phyloP scores from a whole-genome alignment of 768 basidiomycete species.

The Leucosporidium yakuticum region DNA sequence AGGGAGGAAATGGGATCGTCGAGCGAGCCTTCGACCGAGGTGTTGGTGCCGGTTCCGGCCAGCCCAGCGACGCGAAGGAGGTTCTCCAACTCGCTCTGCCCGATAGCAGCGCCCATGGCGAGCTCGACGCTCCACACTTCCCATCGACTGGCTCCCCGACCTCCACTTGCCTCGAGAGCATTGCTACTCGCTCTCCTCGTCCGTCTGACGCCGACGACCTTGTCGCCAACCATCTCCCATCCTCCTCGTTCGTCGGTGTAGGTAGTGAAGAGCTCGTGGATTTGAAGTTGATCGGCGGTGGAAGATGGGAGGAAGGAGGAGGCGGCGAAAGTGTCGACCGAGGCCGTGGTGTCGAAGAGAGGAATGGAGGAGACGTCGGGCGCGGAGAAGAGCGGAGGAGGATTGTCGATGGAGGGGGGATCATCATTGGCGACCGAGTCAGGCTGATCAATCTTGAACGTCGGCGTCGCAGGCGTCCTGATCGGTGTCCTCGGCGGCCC shows the following conservation, averaged over 20 bases:
- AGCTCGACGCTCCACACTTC: conserved; percentile 24
- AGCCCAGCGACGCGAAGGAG: neutral
- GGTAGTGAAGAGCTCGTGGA: conserved; percentile 44
- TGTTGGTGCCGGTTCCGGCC: neutral
- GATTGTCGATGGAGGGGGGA: neutral
- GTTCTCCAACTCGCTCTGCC: neutral
- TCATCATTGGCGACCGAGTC: neutral
- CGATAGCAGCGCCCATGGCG: neutral
- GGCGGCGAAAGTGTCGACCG: neutral
- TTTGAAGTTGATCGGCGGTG: neutral
- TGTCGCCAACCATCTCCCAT: conserved; percentile 60
- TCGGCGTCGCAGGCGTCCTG: no score
- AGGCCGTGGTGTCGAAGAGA: neutral
- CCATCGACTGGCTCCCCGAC: conserved; percentile 11
- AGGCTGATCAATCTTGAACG: no score
- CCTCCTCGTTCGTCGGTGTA: conserved; percentile 57
- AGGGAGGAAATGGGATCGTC: neutral
- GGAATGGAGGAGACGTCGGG: neutral
- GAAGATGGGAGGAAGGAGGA: no score
- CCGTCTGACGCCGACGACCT: conserved; percentile 62
- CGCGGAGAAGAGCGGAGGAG: neutral
- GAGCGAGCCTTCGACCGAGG: no score
- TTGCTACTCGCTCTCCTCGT: neutral
- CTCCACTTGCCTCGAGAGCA: neutral
- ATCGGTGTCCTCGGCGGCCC: no score